These are phyloP conservation scores for Mycogone perniciosa DNA, from an alignment of 2,329 filamentous ascomycete genomes.

Conservation along the genomic window DNA sequence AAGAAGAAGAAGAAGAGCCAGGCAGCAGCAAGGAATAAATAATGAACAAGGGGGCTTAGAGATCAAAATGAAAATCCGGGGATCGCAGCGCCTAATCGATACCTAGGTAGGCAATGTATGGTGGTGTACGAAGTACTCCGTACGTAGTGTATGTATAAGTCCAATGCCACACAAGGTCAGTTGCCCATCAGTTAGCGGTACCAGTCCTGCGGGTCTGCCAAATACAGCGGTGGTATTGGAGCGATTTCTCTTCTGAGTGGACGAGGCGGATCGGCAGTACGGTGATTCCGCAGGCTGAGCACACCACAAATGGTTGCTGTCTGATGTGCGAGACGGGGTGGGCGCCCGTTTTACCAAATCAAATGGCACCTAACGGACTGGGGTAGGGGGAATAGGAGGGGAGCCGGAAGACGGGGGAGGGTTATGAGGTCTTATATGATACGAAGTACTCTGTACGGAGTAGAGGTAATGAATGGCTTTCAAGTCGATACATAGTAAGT, in stretches of 20 bases:
- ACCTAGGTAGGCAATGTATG: not conserved
- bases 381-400: no score
- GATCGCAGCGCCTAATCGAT: slow-evolving; percentile 1
- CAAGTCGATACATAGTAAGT: no score
- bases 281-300: no score
- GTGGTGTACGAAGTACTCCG: not conserved
- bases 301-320: not conserved
- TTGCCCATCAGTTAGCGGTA: slow-evolving; percentile 12
- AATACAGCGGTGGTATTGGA: not conserved
- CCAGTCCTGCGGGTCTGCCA: slow-evolving; percentile 7
- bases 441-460: no score
- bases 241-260: not conserved
- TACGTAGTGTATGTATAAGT: not conserved
- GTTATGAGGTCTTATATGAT: no score
- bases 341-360: no score
- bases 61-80: not conserved
- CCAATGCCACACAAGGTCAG: slow-evolving; percentile 10
- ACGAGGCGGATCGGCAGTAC: not conserved
- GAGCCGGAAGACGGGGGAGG: no score
- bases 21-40: not conserved
- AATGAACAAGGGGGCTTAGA: not conserved
- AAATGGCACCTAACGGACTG: no score
- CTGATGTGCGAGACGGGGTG: not conserved
- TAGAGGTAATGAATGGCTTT: no score
- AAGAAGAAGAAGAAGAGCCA: not conserved